Percentiles rank a stretch among this genome's conserved stretches.
Conservation (phyloP, 2,329 filamentous ascomycete genomes). For the Paecilomyces dactylethromorphus region DNA sequence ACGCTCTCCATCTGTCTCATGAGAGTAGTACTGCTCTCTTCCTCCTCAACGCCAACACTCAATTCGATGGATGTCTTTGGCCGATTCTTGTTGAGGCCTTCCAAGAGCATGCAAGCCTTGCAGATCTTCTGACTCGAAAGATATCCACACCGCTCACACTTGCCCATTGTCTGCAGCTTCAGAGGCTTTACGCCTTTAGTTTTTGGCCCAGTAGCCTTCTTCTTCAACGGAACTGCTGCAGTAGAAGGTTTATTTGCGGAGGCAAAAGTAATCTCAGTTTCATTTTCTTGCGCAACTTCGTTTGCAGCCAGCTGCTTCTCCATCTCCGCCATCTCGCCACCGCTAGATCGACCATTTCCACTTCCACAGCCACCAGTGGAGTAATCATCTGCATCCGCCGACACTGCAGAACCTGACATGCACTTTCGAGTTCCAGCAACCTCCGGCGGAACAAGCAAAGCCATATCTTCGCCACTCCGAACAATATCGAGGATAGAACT, state of each 20-base stretch:
- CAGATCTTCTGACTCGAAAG: slow-evolving; percentile 91
- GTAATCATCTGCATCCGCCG: slow-evolving; percentile 47
- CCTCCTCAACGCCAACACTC: slow-evolving; percentile 38
- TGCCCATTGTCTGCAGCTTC: slow-evolving; percentile 53
- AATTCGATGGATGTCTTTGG: slow-evolving; percentile 42
- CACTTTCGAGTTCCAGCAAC: slow-evolving; percentile 31
- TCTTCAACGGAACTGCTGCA: slow-evolving; percentile 13
- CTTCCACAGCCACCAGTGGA: slow-evolving; percentile 67
- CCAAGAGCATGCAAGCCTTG: slow-evolving; percentile 85
- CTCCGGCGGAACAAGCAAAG: slow-evolving; percentile 66
- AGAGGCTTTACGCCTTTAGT: slow-evolving; percentile 55
- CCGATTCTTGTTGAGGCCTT: slow-evolving; percentile 74
- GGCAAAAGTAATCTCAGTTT: slow-evolving; percentile 57
- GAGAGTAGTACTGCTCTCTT: slow-evolving; percentile 47
- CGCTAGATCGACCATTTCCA: slow-evolving; percentile 57
- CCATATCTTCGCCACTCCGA: slow-evolving; percentile 93
- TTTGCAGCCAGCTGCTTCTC: slow-evolving; percentile 65
- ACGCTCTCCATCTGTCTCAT: slow-evolving; percentile 45
- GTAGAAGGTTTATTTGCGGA: slow-evolving; percentile 6
- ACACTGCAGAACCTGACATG: slow-evolving; percentile 15
- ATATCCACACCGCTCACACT: slow-evolving; percentile 84
- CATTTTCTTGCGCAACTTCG: slow-evolving; percentile 53
- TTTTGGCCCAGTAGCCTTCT: slow-evolving; percentile 13
- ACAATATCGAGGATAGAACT: slow-evolving; percentile 95
- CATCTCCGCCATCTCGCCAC: slow-evolving; percentile 75